These are phyloP conservation scores for Oryza meyeriana DNA, from an alignment of 176 grass and related monocot genomes.

Conservation along the genomic window DNA sequence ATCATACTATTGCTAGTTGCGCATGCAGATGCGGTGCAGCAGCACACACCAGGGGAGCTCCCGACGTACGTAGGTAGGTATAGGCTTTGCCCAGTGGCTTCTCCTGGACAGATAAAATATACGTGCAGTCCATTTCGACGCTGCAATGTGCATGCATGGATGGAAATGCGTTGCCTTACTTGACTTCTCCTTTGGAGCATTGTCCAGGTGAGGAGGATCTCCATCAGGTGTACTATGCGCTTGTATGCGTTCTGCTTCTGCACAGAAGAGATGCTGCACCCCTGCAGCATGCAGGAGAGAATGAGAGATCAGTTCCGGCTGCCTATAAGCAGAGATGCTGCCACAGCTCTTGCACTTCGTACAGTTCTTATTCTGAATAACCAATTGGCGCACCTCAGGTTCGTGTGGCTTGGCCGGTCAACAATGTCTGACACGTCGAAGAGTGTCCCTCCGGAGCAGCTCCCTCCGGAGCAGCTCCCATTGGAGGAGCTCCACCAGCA, in stretches of 20 bases:
- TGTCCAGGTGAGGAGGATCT: constrained; percentile 36
- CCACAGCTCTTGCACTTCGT: not conserved
- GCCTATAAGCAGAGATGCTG: constrained; percentile 32
- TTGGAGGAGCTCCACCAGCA: not conserved
- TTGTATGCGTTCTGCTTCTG: not conserved
- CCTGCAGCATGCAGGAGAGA: not conserved
- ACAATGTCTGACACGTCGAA: constrained; percentile 37
- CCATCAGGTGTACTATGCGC: constrained; percentile 9
- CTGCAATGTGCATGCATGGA: constrained; percentile 17
- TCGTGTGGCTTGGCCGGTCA: not conserved
- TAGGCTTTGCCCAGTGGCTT: not conserved
- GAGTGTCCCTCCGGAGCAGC: constrained; percentile 28
- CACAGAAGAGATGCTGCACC: not conserved
- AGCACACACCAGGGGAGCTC: not conserved
- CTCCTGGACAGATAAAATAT: constrained; percentile 6
- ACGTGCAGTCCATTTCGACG: not conserved
- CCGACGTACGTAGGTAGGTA: not conserved
- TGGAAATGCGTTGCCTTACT: not conserved
- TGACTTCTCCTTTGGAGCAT: constrained; percentile 20
- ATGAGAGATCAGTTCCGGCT: not conserved
- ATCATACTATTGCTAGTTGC: not conserved
- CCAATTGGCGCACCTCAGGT: not conserved
- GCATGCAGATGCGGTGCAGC: not conserved
- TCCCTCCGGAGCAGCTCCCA: constrained; percentile 31
- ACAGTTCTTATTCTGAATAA: not conserved